Base-by-base conservation (phyloP, 78 protist genomes). In the Polysphondylium violaceum region DNA sequence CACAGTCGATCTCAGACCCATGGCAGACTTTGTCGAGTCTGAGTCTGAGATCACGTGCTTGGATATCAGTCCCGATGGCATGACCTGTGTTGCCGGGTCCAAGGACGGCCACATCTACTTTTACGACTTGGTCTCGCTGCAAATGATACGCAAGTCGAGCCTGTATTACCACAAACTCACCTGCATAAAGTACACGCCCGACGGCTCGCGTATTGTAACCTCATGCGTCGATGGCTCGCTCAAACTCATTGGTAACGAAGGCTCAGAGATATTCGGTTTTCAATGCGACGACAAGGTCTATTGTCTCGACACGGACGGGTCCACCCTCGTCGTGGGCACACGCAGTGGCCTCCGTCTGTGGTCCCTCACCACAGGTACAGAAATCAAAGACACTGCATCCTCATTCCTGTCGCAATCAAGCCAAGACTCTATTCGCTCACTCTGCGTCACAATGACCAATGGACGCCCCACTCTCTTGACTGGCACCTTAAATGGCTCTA, bases 11-110 rank as follows among this genome's bases (percentile, higher is more conserved):
- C 64, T 72, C 19, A 27, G 58, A 8, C 88, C 88, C 36, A 59
- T 72, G 27, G 95, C 95, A n/a, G 95, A 91, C n/a, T 78, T 91
- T 53, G 64, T 63, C 4, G 95, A 91, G 8, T 55, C 77, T 3
- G 95, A 91, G 0, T 67, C 95, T 0, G 95, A 91, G n/a, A 81
- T 91, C n/a, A 25, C 67, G 16, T 74, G 76, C 0, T 47, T 75
- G 2, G 90, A 81, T 47, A 78, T 91, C 53, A 51, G 56, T 51
- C 86, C 86, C 5, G 78, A 77, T 41, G 89, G 90, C n/a, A 50
- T 16, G 12, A 67, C 79, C 21, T 81, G 76, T 33, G 21, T 73
- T 25, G 75, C 89, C 0, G 95, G 95, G 5, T 68, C 90, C 7
- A 76, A 53, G 7, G 95, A 91, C 36, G 95, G 95, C 23, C 4